Conservation (phyloP, 2,329 filamentous ascomycete species). For the Aspergillaceae sp. region DNA sequence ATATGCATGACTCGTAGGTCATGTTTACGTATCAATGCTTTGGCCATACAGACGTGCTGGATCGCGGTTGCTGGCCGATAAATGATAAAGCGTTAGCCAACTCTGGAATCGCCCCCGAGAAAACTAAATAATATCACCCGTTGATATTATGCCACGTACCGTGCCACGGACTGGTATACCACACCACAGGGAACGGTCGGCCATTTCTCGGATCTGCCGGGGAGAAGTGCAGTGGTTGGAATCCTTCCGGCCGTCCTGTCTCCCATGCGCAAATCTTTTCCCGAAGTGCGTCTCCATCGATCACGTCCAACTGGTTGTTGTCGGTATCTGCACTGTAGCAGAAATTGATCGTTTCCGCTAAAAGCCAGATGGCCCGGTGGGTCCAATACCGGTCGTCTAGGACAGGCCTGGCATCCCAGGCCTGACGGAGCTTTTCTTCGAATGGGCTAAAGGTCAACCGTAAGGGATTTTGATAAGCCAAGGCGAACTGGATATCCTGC, state of each 20-base stretch:
- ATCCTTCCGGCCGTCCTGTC: slow-evolving; percentile 15
- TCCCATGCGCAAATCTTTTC: slow-evolving; percentile 23
- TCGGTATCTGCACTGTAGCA: slow-evolving; percentile 19
- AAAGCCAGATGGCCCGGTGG: slow-evolving; percentile 24
- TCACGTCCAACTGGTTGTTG: slow-evolving; percentile 9
- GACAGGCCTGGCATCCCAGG: slow-evolving; percentile 17
- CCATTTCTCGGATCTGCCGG: slow-evolving; percentile 16
- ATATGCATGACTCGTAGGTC: slow-evolving; percentile 12
- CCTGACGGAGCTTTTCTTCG: slow-evolving; percentile 19
- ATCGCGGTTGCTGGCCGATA: slow-evolving; percentile 19
- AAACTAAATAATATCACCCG: background rate
- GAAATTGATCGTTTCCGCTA: slow-evolving; percentile 26
- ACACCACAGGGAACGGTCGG: slow-evolving; percentile 25
- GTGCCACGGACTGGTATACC: slow-evolving; percentile 25
- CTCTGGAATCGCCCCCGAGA: background rate
- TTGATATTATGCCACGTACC: slow-evolving; percentile 12
- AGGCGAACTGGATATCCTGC: slow-evolving; percentile 28
- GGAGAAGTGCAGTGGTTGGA: slow-evolving; percentile 24
- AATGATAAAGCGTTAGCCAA: background rate
- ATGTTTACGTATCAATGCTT: slow-evolving; percentile 18
- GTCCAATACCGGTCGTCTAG: slow-evolving; percentile 26
- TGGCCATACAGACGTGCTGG: slow-evolving; percentile 27
- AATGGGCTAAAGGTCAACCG: slow-evolving; percentile 24
- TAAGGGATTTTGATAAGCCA: slow-evolving; percentile 24
- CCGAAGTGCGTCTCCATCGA: slow-evolving; percentile 13